These are phyloP conservation scores for Mucor racemosus DNA, from an alignment of 371 early-diverging fungal species.

Conservation along the genomic window DNA sequence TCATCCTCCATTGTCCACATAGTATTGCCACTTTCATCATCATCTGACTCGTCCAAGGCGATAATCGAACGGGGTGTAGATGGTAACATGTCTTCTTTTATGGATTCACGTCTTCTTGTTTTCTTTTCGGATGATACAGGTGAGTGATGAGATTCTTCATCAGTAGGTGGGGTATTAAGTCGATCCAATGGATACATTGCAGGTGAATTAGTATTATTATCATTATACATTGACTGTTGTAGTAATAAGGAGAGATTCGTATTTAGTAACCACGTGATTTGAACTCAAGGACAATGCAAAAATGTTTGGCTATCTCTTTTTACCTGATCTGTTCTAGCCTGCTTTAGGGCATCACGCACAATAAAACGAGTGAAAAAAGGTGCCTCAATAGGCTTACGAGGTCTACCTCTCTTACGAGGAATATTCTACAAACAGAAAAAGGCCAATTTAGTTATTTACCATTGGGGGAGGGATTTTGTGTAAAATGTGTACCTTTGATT, in stretches of 20 bases:
- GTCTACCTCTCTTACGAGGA: conserved; percentile 40
- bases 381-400: conserved; percentile 29
- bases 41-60: conserved; percentile 19
- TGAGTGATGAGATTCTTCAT: conserved; percentile 5
- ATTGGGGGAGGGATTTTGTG: no score
- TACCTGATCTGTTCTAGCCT: conserved; percentile 28
- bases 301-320: background rate
- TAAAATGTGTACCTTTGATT: conserved; percentile 1
- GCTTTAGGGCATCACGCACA: conserved; percentile 9
- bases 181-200: conserved; percentile 16
- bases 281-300: background rate
- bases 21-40: conserved; percentile 26
- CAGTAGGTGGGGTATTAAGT: conserved; percentile 27
- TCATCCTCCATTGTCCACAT: conserved; percentile 28
- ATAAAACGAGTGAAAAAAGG: conserved; percentile 22
- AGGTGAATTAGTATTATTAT: background rate
- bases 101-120: background rate
- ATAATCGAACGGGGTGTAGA: conserved; percentile 26
- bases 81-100: conserved; percentile 21
- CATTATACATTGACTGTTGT: background rate
- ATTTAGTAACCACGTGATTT: conserved; percentile 2
- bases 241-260: background rate
- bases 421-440: background rate
- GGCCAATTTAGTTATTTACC: no score
- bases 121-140: background rate